Percentiles rank a stretch among this genome's conserved stretches.
Evolutionary conservation across 495 filamentous ascomycete species (phyloP).

Genomic region (Extremus antarcticus): DNA sequence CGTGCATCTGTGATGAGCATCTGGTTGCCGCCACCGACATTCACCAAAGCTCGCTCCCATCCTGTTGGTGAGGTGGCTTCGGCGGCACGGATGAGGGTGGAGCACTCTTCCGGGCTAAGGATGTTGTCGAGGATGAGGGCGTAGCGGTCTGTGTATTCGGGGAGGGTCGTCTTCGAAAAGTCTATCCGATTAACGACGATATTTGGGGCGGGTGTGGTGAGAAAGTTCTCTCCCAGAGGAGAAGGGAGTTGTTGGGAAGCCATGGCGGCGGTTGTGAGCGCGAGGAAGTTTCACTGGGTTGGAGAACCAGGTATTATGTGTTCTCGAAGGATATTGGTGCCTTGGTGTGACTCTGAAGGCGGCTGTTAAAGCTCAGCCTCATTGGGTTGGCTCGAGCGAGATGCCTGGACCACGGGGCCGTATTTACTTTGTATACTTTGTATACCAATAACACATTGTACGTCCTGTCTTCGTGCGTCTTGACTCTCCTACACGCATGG

Average conservation of each 20-base stretch:
- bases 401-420: no score
- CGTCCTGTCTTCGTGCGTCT: no score
- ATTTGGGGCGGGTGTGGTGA: slow-evolving; percentile 22
- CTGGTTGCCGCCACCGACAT: slow-evolving; percentile 53
- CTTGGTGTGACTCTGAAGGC: neutral
- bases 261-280: no score
- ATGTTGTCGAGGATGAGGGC: slow-evolving; percentile 34
- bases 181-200: slow-evolving; percentile 23
- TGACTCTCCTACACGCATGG: no score
- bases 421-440: no score
- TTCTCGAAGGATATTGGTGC: neutral
- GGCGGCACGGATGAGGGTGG: slow-evolving; percentile 26
- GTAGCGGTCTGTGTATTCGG: slow-evolving; percentile 24
- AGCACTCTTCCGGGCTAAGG: slow-evolving; percentile 32
- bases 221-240: slow-evolving; percentile 23
- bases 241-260: neutral
- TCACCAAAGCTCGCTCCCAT: slow-evolving; percentile 60
- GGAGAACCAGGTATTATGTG: no score
- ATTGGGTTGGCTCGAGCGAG: no score
- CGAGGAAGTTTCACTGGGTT: no score
- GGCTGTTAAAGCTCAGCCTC: neutral
- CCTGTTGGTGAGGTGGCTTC: slow-evolving; percentile 19
- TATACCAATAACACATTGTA: no score
- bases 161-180: slow-evolving; percentile 25
- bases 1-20: slow-evolving; percentile 44